A percentile compares a stretch with the other conserved stretches of the same genome.
Conservation (phyloP, 148 eudicot species). For the Rhododendron henanense region DNA sequence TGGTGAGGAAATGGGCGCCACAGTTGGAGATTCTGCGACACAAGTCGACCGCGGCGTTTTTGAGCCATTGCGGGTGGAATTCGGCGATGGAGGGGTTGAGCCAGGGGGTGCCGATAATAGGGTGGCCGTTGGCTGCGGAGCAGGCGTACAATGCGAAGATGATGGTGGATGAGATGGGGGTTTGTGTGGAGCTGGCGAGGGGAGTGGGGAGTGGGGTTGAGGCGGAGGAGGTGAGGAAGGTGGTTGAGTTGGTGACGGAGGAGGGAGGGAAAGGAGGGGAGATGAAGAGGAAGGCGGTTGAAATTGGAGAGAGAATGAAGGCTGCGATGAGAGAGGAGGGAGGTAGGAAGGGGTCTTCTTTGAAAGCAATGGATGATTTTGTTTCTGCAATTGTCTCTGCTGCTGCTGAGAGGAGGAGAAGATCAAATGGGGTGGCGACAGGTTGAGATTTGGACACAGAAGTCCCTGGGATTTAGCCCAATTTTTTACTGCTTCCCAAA, state of each 20-base stretch:
- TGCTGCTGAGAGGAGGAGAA: not conserved
- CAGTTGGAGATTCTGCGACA: slow-evolving; percentile 65
- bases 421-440: slow-evolving; percentile 31
- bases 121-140: slow-evolving; percentile 64
- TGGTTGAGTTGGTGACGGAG: slow-evolving; percentile 45
- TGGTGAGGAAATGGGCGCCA: slow-evolving; percentile 59
- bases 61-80: slow-evolving; percentile 70
- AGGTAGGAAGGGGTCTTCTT: slow-evolving; percentile 33
- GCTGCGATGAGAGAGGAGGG: slow-evolving; percentile 28
- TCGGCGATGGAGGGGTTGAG: slow-evolving; percentile 64
- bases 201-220: slow-evolving; percentile 46
- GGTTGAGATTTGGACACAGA: slow-evolving; percentile 34
- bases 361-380: slow-evolving; percentile 39
- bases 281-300: slow-evolving; percentile 55
- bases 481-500: not conserved
- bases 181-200: slow-evolving; percentile 57
- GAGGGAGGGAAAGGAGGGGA: slow-evolving; percentile 38
- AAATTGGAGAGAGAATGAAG: slow-evolving; percentile 36
- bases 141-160: slow-evolving; percentile 65
- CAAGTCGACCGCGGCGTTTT: slow-evolving; percentile 47
- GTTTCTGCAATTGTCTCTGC: slow-evolving; percentile 20
- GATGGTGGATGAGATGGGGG: slow-evolving; percentile 64
- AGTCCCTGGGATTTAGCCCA: not conserved
- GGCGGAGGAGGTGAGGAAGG: slow-evolving; percentile 40
- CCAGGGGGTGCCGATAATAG: slow-evolving; percentile 61